Evolutionary conservation across 2,329 filamentous ascomycete species (phyloP).

Genomic region (Dactylellina cionopaga): DNA sequence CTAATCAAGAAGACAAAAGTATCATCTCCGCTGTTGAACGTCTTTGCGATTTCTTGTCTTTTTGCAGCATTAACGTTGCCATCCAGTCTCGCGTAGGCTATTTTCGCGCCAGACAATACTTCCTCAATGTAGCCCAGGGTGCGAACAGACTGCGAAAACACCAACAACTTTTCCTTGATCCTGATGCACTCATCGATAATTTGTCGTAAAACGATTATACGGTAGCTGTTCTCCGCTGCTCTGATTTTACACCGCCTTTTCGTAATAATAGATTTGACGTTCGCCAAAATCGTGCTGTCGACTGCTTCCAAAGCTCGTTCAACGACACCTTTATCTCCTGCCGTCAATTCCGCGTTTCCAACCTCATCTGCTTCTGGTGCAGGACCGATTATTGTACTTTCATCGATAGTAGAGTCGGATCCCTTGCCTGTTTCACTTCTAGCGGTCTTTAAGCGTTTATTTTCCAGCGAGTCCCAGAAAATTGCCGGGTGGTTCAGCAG

Average conservation of each 20-base stretch:
- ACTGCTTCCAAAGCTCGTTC: constrained; percentile 31
- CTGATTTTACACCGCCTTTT: constrained; percentile 55
- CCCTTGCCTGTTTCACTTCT: neutral
- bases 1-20: constrained; percentile 77
- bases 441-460: neutral
- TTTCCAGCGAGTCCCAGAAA: constrained; percentile 10
- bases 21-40: constrained; percentile 70
- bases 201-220: constrained; percentile 72
- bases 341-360: constrained; percentile 1
- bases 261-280: neutral
- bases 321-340: constrained; percentile 53
- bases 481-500: constrained; percentile 33
- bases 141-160: constrained; percentile 79
- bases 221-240: constrained; percentile 70
- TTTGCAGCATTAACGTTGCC: constrained; percentile 68
- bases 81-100: constrained; percentile 71
- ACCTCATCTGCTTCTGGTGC: neutral
- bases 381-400: too few species aligned
- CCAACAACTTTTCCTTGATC: constrained; percentile 76
- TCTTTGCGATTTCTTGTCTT: constrained; percentile 73
- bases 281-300: constrained; percentile 52
- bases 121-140: constrained; percentile 61
- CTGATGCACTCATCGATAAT: constrained; percentile 74
- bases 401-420: too few species aligned
- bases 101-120: constrained; percentile 57